phyloP scores from a whole-genome alignment of 306 rosid genomes.

The Pachyrhizus erosus region DNA sequence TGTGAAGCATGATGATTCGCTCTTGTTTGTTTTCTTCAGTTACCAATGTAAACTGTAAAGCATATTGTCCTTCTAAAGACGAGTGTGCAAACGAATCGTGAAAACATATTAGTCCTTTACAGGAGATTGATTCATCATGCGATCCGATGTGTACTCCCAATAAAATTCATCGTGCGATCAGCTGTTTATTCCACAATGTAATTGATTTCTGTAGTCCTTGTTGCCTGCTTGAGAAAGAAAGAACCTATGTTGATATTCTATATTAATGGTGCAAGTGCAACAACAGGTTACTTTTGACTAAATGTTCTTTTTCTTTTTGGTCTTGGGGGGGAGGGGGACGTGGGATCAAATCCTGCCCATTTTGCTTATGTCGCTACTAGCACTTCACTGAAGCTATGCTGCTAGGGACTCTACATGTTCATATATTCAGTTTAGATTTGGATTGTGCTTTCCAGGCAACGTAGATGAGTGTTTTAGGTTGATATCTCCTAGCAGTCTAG shows the following conservation, averaged over 20 bases:
- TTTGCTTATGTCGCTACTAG: no score
- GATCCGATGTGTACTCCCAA: slow-evolving; percentile 7
- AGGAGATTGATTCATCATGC: slow-evolving; percentile 13
- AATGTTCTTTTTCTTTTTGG: neutral
- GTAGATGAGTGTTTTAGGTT: neutral
- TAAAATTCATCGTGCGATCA: slow-evolving; percentile 20
- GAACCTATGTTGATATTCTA: slow-evolving; percentile 19
- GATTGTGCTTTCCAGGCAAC: neutral
- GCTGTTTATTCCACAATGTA: slow-evolving; percentile 28
- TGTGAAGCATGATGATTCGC: slow-evolving; percentile 32
- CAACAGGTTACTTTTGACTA: neutral
- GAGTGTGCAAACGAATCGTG: slow-evolving; percentile 39
- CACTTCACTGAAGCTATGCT: neutral
- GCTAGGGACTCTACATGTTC: neutral
- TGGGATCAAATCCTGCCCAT: neutral
- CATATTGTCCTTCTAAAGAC: slow-evolving; percentile 33
- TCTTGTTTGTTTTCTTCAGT: slow-evolving; percentile 18
- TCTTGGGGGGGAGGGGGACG: neutral
- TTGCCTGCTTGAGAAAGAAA: slow-evolving; percentile 28
- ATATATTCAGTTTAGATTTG: neutral
- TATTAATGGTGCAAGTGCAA: neutral
- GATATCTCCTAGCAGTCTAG: neutral
- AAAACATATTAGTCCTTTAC: neutral
- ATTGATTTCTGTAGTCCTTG: slow-evolving; percentile 31
- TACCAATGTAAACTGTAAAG: slow-evolving; percentile 40